A percentile compares a stretch with the other conserved stretches of the same genome.
These are phyloP conservation scores for Parietaria judaica DNA, from an alignment of 306 rosid genomes.

Conservation along the genomic window DNA sequence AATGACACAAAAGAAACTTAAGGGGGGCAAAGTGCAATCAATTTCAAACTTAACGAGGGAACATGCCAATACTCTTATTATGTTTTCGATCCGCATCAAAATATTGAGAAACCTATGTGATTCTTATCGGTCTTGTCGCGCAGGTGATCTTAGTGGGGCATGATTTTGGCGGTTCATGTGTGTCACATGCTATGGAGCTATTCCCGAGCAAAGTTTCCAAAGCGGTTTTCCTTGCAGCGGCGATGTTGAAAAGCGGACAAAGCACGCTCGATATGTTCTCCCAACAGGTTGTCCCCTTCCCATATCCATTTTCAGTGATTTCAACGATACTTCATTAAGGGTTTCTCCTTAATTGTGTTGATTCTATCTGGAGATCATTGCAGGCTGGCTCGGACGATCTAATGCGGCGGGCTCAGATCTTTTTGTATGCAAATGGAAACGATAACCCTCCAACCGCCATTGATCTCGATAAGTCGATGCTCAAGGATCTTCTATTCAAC, in stretches of 20 bases:
- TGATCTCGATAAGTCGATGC: conserved; percentile 60
- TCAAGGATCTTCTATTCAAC: conserved; percentile 79
- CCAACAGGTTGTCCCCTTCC: conserved; percentile 49
- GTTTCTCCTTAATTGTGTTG: background rate
- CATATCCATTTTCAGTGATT: background rate
- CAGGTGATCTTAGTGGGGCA: conserved; percentile 97
- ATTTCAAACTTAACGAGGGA: no score
- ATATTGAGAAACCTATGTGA: no score
- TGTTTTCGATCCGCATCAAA: no score
- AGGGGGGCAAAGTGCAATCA: no score
- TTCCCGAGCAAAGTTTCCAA: conserved; percentile 71
- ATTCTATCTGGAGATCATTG: conserved; percentile 20
- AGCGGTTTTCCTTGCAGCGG: conserved; percentile 82
- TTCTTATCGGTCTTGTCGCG: conserved; percentile 6
- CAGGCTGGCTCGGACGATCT: conserved; percentile 78
- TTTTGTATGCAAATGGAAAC: conserved; percentile 77
- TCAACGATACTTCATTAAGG: background rate
- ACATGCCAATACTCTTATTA: no score
- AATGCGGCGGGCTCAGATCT: conserved; percentile 79
- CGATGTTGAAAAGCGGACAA: conserved; percentile 79
- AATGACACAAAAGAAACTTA: no score
- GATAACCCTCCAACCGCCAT: conserved; percentile 79
- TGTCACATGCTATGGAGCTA: conserved; percentile 81
- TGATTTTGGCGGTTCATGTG: conserved; percentile 94
- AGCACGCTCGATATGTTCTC: conserved; percentile 82